Conservation (phyloP, 768 basidiomycete species). For the Boletus tylopilopsis region DNA sequence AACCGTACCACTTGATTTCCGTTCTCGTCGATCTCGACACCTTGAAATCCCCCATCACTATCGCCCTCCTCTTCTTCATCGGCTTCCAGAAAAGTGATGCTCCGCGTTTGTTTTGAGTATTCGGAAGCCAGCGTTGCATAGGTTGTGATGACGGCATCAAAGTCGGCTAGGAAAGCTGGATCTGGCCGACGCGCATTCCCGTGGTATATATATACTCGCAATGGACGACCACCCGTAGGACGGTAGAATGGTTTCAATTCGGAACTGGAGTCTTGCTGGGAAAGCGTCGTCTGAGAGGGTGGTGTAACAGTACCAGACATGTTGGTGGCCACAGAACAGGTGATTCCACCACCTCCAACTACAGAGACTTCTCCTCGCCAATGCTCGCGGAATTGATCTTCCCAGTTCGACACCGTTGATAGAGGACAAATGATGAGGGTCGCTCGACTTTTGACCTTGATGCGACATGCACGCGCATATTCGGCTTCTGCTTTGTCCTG, state of each 20-base stretch:
- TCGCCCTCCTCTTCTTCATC: slow-evolving; percentile 67
- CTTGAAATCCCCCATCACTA: slow-evolving; percentile 60
- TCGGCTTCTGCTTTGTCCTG: slow-evolving; percentile 73
- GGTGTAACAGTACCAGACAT: slow-evolving; percentile 36
- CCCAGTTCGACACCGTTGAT: slow-evolving; percentile 97
- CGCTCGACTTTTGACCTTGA: slow-evolving; percentile 81
- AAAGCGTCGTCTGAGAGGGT: slow-evolving; percentile 32
- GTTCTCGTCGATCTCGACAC: slow-evolving; percentile 62
- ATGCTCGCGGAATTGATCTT: slow-evolving; percentile 97
- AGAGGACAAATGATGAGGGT: slow-evolving; percentile 97
- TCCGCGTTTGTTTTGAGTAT: slow-evolving; percentile 83
- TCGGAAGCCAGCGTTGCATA: slow-evolving; percentile 95
- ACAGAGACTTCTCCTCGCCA: slow-evolving; percentile 88
- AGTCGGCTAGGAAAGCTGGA: slow-evolving; percentile 83
- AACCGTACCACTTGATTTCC: slow-evolving; percentile 59
- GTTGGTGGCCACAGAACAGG: slow-evolving; percentile 29
- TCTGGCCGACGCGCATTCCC: slow-evolving; percentile 86
- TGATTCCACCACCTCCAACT: slow-evolving; percentile 66
- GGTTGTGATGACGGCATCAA: slow-evolving; percentile 97
- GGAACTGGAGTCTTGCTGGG: slow-evolving; percentile 24
- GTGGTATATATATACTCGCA: slow-evolving; percentile 95
- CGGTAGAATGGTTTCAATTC: slow-evolving; percentile 32
- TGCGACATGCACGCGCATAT: slow-evolving; percentile 64
- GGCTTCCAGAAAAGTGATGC: slow-evolving; percentile 51
- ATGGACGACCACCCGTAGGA: slow-evolving; percentile 44